Percentiles rank a stretch among this genome's conserved stretches.
Conservation (phyloP, 2,329 filamentous ascomycete genomes). For the Stenocarpella maydis region DNA sequence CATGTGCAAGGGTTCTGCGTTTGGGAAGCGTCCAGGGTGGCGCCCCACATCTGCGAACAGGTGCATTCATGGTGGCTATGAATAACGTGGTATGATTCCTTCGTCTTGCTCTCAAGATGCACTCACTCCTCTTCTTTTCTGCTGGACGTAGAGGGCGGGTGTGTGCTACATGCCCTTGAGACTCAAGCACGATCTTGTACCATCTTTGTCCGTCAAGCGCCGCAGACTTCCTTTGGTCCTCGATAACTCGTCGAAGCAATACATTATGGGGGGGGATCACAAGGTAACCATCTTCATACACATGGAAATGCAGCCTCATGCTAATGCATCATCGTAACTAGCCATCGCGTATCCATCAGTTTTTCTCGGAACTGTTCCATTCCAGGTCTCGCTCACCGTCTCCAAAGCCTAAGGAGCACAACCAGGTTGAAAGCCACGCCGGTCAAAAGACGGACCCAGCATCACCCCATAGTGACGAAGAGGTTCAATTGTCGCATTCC, state of each 20-base stretch:
- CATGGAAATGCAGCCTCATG: too few relatives aligned
- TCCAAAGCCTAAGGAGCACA: not conserved
- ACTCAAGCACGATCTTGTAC: not conserved
- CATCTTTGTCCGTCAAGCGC: too few relatives aligned
- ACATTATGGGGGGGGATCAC: not conserved
- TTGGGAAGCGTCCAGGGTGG: slow-evolving; percentile 7
- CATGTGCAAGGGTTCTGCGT: not conserved
- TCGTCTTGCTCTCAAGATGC: not conserved
- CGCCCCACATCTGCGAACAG: slow-evolving; percentile 1
- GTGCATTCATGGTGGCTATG: not conserved
- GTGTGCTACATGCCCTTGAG: too few relatives aligned
- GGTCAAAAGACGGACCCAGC: not conserved
- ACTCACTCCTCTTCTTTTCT: not conserved
- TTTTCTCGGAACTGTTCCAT: not conserved
- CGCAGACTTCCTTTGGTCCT: not conserved
- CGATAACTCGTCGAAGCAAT: not conserved
- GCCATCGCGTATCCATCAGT: not conserved
- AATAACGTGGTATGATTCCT: not conserved
- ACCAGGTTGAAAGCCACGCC: not conserved
- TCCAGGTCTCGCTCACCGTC: not conserved
- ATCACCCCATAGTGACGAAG: not conserved
- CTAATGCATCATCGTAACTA: not conserved
- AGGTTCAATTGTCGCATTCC: not conserved
- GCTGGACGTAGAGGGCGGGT: not conserved
- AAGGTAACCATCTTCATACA: not conserved